Conservation (phyloP, 2,329 filamentous ascomycete genomes). For the Ophiobolus disseminans region DNA sequence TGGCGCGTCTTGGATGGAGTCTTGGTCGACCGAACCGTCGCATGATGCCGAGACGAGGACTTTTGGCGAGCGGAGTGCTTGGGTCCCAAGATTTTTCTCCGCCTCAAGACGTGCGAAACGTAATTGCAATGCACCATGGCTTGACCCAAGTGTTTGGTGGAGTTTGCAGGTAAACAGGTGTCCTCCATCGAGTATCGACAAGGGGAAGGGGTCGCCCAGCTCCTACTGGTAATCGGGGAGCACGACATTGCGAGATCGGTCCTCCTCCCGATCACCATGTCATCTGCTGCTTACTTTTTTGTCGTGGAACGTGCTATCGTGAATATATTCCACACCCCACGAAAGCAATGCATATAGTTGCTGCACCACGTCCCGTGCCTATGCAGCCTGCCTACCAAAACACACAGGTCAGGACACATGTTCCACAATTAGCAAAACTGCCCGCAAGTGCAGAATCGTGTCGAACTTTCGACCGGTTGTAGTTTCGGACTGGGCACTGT, state of each 20-base stretch:
- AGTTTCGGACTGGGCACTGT: constrained; percentile 13
- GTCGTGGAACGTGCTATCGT: neutral
- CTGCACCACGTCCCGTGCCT: neutral
- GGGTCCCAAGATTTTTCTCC: constrained; percentile 10
- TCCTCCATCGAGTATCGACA: too few relatives aligned
- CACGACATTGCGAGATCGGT: neutral
- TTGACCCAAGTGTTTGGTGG: neutral
- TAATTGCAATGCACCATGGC: constrained; percentile 1
- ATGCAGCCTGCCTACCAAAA: neutral
- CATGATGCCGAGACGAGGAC: neutral
- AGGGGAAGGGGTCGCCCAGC: neutral
- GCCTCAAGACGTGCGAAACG: constrained; percentile 11
- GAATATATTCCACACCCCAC: neutral
- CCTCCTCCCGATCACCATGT: neutral
- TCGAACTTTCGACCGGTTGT: constrained; percentile 22
- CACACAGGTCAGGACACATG: constrained; percentile 1
- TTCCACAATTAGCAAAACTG: constrained; percentile 4
- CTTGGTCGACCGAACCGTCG: neutral
- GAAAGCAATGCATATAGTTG: neutral
- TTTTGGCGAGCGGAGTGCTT: constrained; percentile 6
- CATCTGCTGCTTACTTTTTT: neutral
- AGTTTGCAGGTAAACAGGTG: too few relatives aligned
- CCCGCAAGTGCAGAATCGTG: constrained; percentile 13
- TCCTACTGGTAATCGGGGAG: neutral
- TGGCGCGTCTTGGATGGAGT: neutral